Evolutionary conservation across 805 yeast species (phyloP).

Genomic region (Zygosaccharomyces bailii): DNA sequence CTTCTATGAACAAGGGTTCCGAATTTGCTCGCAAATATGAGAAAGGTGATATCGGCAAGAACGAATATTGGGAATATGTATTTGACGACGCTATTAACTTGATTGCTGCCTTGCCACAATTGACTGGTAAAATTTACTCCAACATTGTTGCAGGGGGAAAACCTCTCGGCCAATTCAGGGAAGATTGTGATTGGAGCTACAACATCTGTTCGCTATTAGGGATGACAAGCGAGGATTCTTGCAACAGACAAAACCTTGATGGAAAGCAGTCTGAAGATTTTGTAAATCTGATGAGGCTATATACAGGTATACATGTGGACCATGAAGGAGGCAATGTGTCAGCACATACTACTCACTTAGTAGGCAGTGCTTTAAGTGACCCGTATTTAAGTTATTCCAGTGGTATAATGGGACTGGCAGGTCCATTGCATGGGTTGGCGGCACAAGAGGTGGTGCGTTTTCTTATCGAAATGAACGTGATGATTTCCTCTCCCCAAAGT

Average conservation of each 20-base stretch:
- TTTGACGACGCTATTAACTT: slow-evolving; percentile 69
- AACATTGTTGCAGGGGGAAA: slow-evolving; percentile 56
- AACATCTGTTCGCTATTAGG: slow-evolving; percentile 68
- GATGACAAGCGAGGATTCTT: slow-evolving; percentile 41
- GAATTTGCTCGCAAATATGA: slow-evolving; percentile 70
- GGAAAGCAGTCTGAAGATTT: slow-evolving; percentile 50
- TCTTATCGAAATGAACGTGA: slow-evolving; percentile 57
- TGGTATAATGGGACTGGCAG: slow-evolving; percentile 79
- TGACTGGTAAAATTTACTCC: slow-evolving; percentile 72
- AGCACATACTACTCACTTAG: slow-evolving; percentile 74
- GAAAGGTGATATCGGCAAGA: slow-evolving; percentile 57
- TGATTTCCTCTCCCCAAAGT: slow-evolving; percentile 35
- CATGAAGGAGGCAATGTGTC: slow-evolving; percentile 86
- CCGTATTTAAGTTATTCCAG: slow-evolving; percentile 75
- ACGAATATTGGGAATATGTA: slow-evolving; percentile 71
- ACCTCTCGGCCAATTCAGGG: slow-evolving; percentile 49
- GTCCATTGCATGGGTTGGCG: slow-evolving; percentile 83
- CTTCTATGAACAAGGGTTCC: slow-evolving; percentile 69
- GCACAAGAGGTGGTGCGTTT: slow-evolving; percentile 81
- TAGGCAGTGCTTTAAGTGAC: slow-evolving; percentile 75
- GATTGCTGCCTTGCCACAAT: slow-evolving; percentile 68
- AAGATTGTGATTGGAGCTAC: slow-evolving; percentile 64
- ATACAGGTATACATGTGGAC: slow-evolving; percentile 72
- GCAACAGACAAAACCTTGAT: slow-evolving; percentile 30
- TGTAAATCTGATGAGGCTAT: slow-evolving; percentile 66